Evolutionary conservation across 2,329 filamentous ascomycete genomes (phyloP), one percentile per base, ranked within the genome.

Genomic region (Fusarium torulosum): DNA sequence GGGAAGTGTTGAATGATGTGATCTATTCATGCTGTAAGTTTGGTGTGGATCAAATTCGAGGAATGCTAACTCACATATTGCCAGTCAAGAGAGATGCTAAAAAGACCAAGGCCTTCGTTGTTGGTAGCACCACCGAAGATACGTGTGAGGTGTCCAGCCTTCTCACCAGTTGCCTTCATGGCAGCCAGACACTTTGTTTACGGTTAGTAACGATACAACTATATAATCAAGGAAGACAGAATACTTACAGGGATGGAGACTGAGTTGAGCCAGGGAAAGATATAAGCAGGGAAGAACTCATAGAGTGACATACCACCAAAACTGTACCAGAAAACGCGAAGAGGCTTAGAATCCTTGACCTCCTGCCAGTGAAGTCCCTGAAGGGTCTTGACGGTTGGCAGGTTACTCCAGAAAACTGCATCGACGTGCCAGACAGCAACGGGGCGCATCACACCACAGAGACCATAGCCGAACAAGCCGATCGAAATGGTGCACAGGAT

Each of bases 351-450:
- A 63, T 80, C 76, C 70, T 83, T 83, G 29, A 85, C 19, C 0
- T 81, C 71, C 43, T 86, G 79, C 82, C 84, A 87, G 65, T 87
- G 85, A 6, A 87, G 77, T 0, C 83, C 83, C 62, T 87, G 85
- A 9, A 86, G 80, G 0, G 80, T 81, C 66, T 86, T 86, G 51
- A 86, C 83, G 0, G 80, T 83, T 0, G 85, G 85, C 6, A 87
- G 72, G 7, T 78, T 84, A 35, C 79, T 77, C 85, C 85, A 88
- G 74, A 86, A 88, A 4, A 88, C 85, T 3, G 84, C 80, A 15
- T 87, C 85, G 7, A 84, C 82, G 51, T 86, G 84, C 79, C 83
- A 87, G 13, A 88, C 85, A 3, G 80, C 79, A 37, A 87, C 79
- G 1, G 85, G 85, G 1, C 85, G 83, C 69, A 87, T 73, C 4